These are phyloP conservation scores for Colletotrichum eremochloae DNA, from an alignment of 2,329 filamentous ascomycete species.

Conservation along the genomic window DNA sequence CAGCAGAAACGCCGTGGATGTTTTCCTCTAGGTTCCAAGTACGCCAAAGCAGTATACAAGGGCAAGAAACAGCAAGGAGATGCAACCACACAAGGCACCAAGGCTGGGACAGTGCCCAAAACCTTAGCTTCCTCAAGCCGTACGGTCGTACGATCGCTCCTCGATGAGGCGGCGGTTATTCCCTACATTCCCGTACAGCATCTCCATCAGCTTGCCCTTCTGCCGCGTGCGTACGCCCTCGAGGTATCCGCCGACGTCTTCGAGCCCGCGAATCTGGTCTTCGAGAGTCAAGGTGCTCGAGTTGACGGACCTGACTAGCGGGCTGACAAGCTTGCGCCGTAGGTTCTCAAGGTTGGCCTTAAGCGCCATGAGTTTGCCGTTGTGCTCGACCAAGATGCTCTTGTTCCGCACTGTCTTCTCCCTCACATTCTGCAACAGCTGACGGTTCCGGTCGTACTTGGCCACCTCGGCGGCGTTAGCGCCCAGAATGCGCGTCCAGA, in stretches of 20 bases:
- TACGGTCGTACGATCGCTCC: slow-evolving; percentile 41
- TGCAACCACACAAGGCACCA: neutral
- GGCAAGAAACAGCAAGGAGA: slow-evolving; percentile 11
- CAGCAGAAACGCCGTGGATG: slow-evolving; percentile 17
- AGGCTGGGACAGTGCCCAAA: neutral
- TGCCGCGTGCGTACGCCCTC: slow-evolving; percentile 82
- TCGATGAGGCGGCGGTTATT: slow-evolving; percentile 52
- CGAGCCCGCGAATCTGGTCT: slow-evolving; percentile 86
- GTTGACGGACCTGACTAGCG: slow-evolving; percentile 79
- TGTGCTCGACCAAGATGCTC: slow-evolving; percentile 86
- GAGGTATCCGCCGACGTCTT: slow-evolving; percentile 83
- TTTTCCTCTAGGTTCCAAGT: slow-evolving; percentile 14
- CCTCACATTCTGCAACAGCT: slow-evolving; percentile 82
- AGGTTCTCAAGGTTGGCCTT: slow-evolving; percentile 91
- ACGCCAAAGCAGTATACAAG: slow-evolving; percentile 16
- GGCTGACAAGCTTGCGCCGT: slow-evolving; percentile 84
- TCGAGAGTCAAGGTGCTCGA: slow-evolving; percentile 80
- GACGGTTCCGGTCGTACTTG: slow-evolving; percentile 93
- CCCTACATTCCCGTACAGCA: slow-evolving; percentile 72
- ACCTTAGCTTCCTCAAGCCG: neutral
- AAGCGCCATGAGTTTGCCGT: slow-evolving; percentile 83
- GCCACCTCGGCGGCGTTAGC: slow-evolving; percentile 79
- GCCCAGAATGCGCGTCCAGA: slow-evolving; percentile 90
- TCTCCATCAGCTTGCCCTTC: slow-evolving; percentile 85
- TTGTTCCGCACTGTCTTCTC: slow-evolving; percentile 90